Evolutionary conservation across 2,329 filamentous ascomycete species (phyloP).

Genomic region (Colletotrichum sp.): DNA sequence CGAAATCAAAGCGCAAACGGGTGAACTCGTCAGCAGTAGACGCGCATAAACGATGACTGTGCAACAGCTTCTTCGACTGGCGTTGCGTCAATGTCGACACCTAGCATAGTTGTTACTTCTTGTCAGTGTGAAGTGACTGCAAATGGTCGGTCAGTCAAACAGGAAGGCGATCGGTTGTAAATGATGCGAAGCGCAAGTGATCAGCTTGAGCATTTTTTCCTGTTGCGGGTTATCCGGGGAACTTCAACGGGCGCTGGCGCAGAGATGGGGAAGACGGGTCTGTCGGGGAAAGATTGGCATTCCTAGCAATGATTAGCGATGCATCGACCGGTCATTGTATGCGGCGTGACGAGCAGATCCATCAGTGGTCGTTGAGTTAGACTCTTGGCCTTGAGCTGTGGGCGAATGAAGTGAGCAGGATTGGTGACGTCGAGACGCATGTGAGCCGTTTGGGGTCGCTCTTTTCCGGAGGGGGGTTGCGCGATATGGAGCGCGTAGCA

Average conservation of each 20-base stretch:
- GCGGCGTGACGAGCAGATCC: slow-evolving; percentile 12
- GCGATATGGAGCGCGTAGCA: not conserved
- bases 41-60: not conserved
- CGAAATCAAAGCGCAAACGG: slow-evolving; percentile 2
- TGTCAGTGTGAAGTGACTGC: not conserved
- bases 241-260: not conserved
- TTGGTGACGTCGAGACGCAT: slow-evolving; percentile 11
- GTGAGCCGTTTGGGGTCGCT: not conserved
- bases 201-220: not conserved
- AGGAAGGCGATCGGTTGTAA: not conserved
- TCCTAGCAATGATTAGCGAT: not conserved
- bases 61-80: not conserved
- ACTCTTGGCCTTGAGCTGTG: slow-evolving; percentile 9
- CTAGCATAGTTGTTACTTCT: not conserved
- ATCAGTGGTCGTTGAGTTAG: slow-evolving; percentile 19
- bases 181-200: not conserved
- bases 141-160: not conserved
- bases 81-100: not conserved
- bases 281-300: slow-evolving; percentile 2
- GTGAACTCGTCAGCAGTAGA: not conserved
- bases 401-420: slow-evolving; percentile 3
- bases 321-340: not conserved
- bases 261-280: not conserved
- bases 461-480: not conserved
- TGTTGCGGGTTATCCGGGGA: not conserved